Evolutionary conservation across 306 rosid species (phyloP), one percentile per base, ranked within the genome.

Genomic region (Vigna radiata): DNA sequence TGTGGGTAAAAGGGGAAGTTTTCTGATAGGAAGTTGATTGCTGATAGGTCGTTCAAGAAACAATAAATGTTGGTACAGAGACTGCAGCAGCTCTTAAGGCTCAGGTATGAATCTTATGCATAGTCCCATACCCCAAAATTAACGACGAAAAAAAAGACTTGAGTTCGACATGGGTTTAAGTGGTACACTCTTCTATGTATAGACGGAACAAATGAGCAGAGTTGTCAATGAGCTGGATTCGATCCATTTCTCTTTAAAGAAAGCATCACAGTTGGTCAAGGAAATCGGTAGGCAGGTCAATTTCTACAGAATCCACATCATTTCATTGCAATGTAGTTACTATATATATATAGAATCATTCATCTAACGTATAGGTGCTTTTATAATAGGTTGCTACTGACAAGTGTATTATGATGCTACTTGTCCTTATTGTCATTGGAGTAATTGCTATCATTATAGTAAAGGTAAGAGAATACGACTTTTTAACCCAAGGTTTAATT

Each of bases 151-250:
- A 41, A 5, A 25, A 25, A 53, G 61, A 27, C 43, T 17, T 61
- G 27, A 86, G 72, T 67, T 77, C 68, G 59, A 37, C 55, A 47
- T 75, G 68, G 53, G 69, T 66, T 81, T 87, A 49, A 84, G 48
- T 79, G 54, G 54, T 33, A 70, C 68, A n/a, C 44, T 78, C 76
- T 63, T 76, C 78, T 55, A 64, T 88, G 60, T 83, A 71, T 84
- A 91, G 97, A 92, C 97, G 6, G 99, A 95, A 79, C 97, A 95
- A 92, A 95, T 95, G 99, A 89, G 99, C 83, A 81, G 97, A 90
- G 67, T 92, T 77, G 97, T 95, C 66, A 92, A 90, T 53, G 99
- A 92, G 88, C 83, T 95, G 77, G 99, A 95, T 85, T 90, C 97
- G 46, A 95, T 95, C 85, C 97, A 95, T 82, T 95, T 95, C 87